Percentiles rank a stretch among this genome's conserved stretches.
These are phyloP conservation scores for Neofusicoccum parvum DNA, from an alignment of 2,329 filamentous ascomycete genomes.

Conservation along the genomic window DNA sequence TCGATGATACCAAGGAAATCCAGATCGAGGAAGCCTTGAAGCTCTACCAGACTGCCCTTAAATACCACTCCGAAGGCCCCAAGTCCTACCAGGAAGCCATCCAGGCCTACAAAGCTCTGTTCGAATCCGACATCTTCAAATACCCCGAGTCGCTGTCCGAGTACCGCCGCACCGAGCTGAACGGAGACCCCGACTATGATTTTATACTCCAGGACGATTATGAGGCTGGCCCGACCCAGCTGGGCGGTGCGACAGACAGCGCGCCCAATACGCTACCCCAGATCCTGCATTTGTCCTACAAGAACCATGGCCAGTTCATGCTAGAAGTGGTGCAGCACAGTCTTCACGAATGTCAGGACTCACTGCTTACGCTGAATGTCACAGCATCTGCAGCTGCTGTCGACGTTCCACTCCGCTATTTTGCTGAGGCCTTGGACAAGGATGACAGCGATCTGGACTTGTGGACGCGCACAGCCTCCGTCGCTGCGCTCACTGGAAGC, in stretches of 20 bases:
- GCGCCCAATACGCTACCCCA: conserved; percentile 81
- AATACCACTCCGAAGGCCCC: conserved; percentile 85
- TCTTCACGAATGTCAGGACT: conserved; percentile 37
- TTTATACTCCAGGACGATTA: conserved; percentile 42
- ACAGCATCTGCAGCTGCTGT: conserved; percentile 45
- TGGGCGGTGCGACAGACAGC: conserved; percentile 67
- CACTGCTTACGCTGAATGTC: conserved; percentile 29
- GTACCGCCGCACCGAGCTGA: conserved; percentile 69
- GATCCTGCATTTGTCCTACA: conserved; percentile 89
- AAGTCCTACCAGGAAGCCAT: conserved; percentile 73
- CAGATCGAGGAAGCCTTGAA: conserved; percentile 97
- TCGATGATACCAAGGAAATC: conserved; percentile 93
- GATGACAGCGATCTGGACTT: conserved; percentile 66
- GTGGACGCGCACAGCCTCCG: conserved; percentile 62
- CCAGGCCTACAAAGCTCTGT: conserved; percentile 80
- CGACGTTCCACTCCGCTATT: conserved; percentile 47
- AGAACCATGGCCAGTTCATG: conserved; percentile 90
- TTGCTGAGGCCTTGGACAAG: conserved; percentile 64
- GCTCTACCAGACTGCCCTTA: conserved; percentile 87
- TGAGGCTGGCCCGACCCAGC: conserved; percentile 45
- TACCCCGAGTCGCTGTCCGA: conserved; percentile 87
- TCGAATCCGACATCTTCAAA: conserved; percentile 90
- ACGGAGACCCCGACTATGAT: conserved; percentile 49
- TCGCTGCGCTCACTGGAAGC: conserved; percentile 60
- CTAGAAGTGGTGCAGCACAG: conserved; percentile 71